Base-by-base conservation (phyloP, 495 filamentous ascomycete genomes). In the Trichoderma reesei region DNA sequence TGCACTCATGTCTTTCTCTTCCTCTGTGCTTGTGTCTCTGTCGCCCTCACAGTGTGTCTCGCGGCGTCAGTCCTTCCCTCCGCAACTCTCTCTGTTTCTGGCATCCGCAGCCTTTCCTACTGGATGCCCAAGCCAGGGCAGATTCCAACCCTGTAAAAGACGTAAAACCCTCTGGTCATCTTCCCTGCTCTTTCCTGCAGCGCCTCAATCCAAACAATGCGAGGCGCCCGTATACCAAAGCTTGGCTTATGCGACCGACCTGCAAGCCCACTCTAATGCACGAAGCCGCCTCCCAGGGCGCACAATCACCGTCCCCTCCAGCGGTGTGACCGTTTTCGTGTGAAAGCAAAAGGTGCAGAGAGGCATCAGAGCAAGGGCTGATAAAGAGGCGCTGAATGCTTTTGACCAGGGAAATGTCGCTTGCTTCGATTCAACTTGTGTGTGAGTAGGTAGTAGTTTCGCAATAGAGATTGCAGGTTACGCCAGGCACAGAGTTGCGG, bases 271-370 rank as follows among this genome's bases (percentile, higher is more conserved):
- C 26, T 26, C 26, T 26, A 13, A 56, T 56, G 51, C 26, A 34
- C 9, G 14, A 33, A 56, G 26, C 44, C 46, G 37, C 36, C 41
- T n/a, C 46, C 48, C 6, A 7, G 46, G 60, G 38, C 11, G 39
- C 20, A 46, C 41, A 46, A 63, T 46, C 61, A 44, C 61, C 34
- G 26, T 26, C 18, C 46, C 62, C 59, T 48, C 61, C 38, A 51
- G 64, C 44, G 41, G 37, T 46, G 61, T 51, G 44, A 37, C 41
- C 9, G 39, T 9, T 8, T 13, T 26, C 61, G 54, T 64, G 31
- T 26, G 26, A 26, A 26, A 26, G 26, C 26, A 26, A 26, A 26
- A 26, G 26, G 26, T 26, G 26, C 26, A 26, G 26, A 26, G 1
- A 26, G 26, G 26, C 26, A 18, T 33, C 33, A 36, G 6, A 7